Base-by-base conservation (phyloP, 306 rosid species). In the Gillenia trifoliata region DNA sequence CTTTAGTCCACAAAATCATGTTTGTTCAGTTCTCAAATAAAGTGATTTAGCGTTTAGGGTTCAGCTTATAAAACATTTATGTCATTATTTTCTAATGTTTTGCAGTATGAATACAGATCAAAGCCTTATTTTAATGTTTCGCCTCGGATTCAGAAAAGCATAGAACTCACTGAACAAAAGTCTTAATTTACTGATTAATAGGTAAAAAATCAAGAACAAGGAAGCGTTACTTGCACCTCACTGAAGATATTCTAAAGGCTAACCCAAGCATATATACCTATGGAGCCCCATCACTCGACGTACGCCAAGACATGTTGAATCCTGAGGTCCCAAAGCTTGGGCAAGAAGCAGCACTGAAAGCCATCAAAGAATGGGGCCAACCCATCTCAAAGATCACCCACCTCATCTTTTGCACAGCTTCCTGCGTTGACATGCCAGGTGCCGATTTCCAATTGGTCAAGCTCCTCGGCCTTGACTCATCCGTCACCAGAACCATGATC, bases 351-450 rank as follows among this genome's bases (percentile, higher is more conserved):
- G n/a, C n/a, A n/a, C n/a, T n/a, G n/a, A n/a, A n/a, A n/a, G n/a
- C n/a, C n/a, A n/a, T n/a, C n/a, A n/a, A n/a, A n/a, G n/a, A n/a
- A n/a, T n/a, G n/a, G n/a, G n/a, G 84, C 0, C 64, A 77, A 4
- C 73, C 86, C 62, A 83, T 55, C 6, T 81, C 84, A 15, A 77
- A 74, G 3, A 84, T 83, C 55, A 81, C 87, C 8, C 85, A 83
- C 25, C 83, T 86, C 52, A 68, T 86, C 41, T 75, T 86, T 20
- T 83, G 85, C 71, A 72, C 89, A n/a, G 67, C 81, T 5, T 74
- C 82, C 0, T 82, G 85, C 8, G 71, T 80, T 0, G 83, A 80
- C 77, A 80, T 83, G 79, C 85, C 87, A 0, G 89, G 83, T 30
- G 87, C 83, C 0, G 87, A 86, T 15, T 78, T 75, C 33, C 81